Percentiles rank a stretch among this genome's conserved stretches.
phyloP scores from a whole-genome alignment of 1,139 yeast species.

The Zygotorulaspora mrakii region DNA sequence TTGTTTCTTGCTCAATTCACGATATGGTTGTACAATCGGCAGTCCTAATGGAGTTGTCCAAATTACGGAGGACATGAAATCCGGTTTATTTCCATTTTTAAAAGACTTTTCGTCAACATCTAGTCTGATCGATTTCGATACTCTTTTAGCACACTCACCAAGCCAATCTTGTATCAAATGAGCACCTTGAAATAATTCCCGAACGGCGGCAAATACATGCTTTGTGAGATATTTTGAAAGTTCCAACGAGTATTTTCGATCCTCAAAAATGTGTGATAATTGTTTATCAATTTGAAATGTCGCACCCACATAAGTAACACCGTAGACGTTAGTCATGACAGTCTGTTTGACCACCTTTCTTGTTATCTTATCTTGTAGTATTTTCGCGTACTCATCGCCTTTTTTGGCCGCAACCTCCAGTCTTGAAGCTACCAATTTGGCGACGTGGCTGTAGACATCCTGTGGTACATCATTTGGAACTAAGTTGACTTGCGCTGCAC shows the following conservation, averaged over 20 bases:
- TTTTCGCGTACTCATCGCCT: constrained; percentile 43
- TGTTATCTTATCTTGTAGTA: constrained; percentile 55
- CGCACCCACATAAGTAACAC: constrained; percentile 95
- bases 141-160: constrained; percentile 76
- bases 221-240: constrained; percentile 67
- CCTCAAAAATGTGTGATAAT: constrained; percentile 44
- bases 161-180: constrained; percentile 96
- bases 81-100: constrained; percentile 44
- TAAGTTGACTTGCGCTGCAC: constrained; percentile 89
- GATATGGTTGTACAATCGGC: constrained; percentile 94
- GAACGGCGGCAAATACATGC: constrained; percentile 77
- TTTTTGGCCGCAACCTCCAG: constrained; percentile 58
- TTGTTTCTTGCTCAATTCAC: constrained; percentile 60
- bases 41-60: constrained; percentile 97
- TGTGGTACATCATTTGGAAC: constrained; percentile 81
- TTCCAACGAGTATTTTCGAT: constrained; percentile 36
- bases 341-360: constrained; percentile 94
- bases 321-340: constrained; percentile 97
- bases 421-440: constrained; percentile 58
- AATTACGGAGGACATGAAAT: constrained; percentile 80
- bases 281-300: constrained; percentile 79
- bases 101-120: constrained; percentile 46
- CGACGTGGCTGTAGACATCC: constrained; percentile 85
- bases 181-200: constrained; percentile 87
- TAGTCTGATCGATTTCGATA: constrained; percentile 71